phyloP scores from a whole-genome alignment of 1,284 basidiomycete species.

The Agaricales sp. region DNA sequence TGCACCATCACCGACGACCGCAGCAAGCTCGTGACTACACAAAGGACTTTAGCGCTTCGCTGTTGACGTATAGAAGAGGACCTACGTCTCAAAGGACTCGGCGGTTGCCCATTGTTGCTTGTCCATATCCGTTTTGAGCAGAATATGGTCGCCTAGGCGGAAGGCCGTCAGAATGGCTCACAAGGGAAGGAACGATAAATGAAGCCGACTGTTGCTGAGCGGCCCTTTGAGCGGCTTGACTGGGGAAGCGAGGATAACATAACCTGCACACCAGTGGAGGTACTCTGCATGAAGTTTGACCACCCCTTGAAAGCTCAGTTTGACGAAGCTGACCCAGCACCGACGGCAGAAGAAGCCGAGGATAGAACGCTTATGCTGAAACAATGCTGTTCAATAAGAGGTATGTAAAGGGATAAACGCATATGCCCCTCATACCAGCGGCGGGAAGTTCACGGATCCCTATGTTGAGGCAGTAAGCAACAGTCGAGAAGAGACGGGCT shows the following conservation, averaged over 20 bases:
- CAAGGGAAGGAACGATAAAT: constrained; percentile 1
- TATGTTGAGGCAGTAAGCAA: neutral
- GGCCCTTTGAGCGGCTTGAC: constrained; percentile 30
- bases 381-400: no score
- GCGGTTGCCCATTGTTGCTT: constrained; percentile 53
- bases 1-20: constrained; percentile 55
- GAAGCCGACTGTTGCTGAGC: neutral
- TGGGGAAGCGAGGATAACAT: neutral
- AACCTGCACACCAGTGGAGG: constrained; percentile 45
- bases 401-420: no score
- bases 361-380: constrained; percentile 56
- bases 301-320: constrained; percentile 62
- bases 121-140: constrained; percentile 59
- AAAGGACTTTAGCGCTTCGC: constrained; percentile 2
- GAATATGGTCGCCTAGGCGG: constrained; percentile 34
- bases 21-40: constrained; percentile 55
- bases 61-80: constrained; percentile 4
- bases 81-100: constrained; percentile 52
- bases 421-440: no score
- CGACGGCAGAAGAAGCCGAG: constrained; percentile 73
- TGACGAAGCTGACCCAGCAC: constrained; percentile 61
- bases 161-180: constrained; percentile 1
- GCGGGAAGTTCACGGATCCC: constrained; percentile 13
- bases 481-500: neutral
- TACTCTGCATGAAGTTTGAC: constrained; percentile 55